Percentiles rank a stretch among this genome's conserved stretches.
Conservation (phyloP, 768 basidiomycete genomes). For the Pleurotus tuoliensis region DNA sequence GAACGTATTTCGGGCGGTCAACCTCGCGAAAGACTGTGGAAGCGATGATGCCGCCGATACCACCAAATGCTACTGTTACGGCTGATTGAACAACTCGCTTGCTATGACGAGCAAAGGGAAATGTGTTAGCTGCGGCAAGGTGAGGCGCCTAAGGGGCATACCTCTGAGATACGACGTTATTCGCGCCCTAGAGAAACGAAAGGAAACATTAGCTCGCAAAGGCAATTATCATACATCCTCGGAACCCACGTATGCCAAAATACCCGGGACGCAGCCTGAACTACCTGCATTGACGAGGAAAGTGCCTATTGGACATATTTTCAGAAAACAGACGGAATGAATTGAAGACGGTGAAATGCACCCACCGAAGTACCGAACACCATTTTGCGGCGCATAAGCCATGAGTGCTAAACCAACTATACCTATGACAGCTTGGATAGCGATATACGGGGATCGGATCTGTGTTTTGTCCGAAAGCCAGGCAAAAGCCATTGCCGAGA, state of each 20-base stretch:
- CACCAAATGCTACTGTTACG: constrained; percentile 36
- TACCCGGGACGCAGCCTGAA: constrained; percentile 38
- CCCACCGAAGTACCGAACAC: constrained; percentile 40
- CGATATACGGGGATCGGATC: constrained; percentile 39
- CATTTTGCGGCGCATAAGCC: constrained; percentile 32
- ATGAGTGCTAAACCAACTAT: constrained; percentile 34
- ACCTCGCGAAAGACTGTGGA: constrained; percentile 37
- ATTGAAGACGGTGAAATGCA: not conserved
- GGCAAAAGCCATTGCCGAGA: constrained; percentile 39
- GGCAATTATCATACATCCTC: not conserved
- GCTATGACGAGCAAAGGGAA: not conserved
- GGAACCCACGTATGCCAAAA: constrained; percentile 37
- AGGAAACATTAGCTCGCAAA: not conserved
- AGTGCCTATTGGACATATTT: constrained; percentile 25
- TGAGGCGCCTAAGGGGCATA: constrained; percentile 17
- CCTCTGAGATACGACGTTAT: constrained; percentile 46
- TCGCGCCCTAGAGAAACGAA: constrained; percentile 19
- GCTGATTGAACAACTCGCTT: constrained; percentile 27
- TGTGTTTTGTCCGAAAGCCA: constrained; percentile 41
- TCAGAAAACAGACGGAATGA: not conserved
- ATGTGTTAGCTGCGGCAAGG: not conserved
- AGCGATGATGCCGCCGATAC: constrained; percentile 40
- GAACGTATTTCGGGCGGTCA: constrained; percentile 41
- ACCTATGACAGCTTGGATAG: constrained; percentile 32
- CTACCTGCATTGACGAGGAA: constrained; percentile 42